Evolutionary conservation across 2,329 filamentous ascomycete species (phyloP).

Genomic region (Sclerotinia sclerotiorum): DNA sequence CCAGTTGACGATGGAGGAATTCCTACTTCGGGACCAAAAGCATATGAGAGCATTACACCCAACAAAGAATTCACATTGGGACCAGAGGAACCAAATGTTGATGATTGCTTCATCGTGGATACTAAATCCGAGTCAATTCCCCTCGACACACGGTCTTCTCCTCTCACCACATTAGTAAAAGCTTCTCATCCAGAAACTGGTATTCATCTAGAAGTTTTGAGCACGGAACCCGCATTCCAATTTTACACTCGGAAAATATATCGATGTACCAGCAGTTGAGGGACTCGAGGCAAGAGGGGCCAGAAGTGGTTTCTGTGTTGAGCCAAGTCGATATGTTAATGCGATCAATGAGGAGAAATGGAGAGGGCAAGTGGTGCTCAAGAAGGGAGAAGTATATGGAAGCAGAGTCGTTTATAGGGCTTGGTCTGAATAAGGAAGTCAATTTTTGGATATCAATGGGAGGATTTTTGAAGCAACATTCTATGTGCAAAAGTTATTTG

Average conservation of each 20-base stretch:
- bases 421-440: slow-evolving; percentile 60
- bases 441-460: background rate
- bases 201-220: slow-evolving; percentile 81
- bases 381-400: slow-evolving; percentile 82
- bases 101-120: slow-evolving; percentile 82
- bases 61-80: slow-evolving; percentile 71
- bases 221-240: slow-evolving; percentile 94
- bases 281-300: slow-evolving; percentile 61
- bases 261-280: slow-evolving; percentile 70
- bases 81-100: slow-evolving; percentile 66
- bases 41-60: slow-evolving; percentile 63
- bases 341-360: slow-evolving; percentile 80
- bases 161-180: slow-evolving; percentile 66
- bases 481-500: slow-evolving; percentile 5
- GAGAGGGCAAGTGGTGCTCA: slow-evolving; percentile 75
- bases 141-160: slow-evolving; percentile 52
- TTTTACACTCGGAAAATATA: slow-evolving; percentile 91
- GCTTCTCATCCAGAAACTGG: slow-evolving; percentile 73
- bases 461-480: slow-evolving; percentile 9
- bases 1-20: slow-evolving; percentile 73
- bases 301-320: slow-evolving; percentile 83
- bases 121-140: slow-evolving; percentile 44
- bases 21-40: slow-evolving; percentile 63
- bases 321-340: slow-evolving; percentile 89
- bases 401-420: slow-evolving; percentile 78